Evolutionary conservation across 2,329 filamentous ascomycete genomes (phyloP), one percentile per base, ranked within the genome.

Genomic region (Ophiosphaerella korrae): DNA sequence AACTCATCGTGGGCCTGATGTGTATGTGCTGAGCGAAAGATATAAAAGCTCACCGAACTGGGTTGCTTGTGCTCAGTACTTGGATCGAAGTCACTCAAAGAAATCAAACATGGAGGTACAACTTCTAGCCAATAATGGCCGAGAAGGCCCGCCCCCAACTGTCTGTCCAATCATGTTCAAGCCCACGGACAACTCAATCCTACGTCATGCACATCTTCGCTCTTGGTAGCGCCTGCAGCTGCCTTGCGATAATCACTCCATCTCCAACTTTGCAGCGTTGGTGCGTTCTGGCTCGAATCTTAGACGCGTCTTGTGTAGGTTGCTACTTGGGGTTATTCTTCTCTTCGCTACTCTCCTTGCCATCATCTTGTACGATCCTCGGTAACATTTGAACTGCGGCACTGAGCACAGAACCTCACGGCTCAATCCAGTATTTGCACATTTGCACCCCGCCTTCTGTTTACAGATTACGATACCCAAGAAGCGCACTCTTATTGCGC

Each of bases 201-300:
- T 67, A 73, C 70, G 70, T 73, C 70, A 73, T 71, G 66, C 63
- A 70, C 57, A 32, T 42, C 7, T 29, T 29, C 26, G 6, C 33
- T 47, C 42, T 34, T 40, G 24, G 33, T 48, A 41, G 52, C 56
- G 57, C 50, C 43, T 62, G 63, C 58, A 58, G 57, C 62, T 72
- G 64, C 67, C 65, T 70, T 67, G 68, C 60, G 58, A 52, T 59
- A 60, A 71, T 72, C 64, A 40, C 56, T 60, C 43, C 16, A 46
- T 43, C 55, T 50, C 55, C 54, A 60, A 55, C 42, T 44, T 54
- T 50, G 57, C 60, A 59, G 47, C 60, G 53, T 57, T 24, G 7
- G 39, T 60, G 57, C 57, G 61, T 51, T 56, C 54, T 52, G 58
- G 56, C 45, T 60, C 55, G 45, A 51, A 57, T 58, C 42, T 46